Evolutionary conservation across 1,284 basidiomycete genomes (phyloP), one percentile per base, ranked within the genome.

Genomic region (Baeospora myosura): DNA sequence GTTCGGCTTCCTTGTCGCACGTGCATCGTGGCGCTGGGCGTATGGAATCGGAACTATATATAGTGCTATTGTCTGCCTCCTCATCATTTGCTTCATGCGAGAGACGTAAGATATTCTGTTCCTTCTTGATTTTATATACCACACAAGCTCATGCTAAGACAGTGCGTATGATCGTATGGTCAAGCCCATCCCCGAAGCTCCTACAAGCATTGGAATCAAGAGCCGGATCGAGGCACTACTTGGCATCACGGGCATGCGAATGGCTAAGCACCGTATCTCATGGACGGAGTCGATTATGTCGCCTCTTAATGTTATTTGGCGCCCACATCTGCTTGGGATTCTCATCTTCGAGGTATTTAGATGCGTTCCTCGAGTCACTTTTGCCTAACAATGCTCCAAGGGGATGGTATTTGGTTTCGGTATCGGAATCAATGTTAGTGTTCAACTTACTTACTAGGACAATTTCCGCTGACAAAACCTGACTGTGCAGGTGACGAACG

Each of bases 111-210:
- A 53, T 10, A 5, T n/a, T 45, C 10, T 10, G n/a, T n/a, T n/a
- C n/a, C n/a, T 11, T 36, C n/a, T 10, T 3, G 5, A 16, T 5
- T 32, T 32, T 20, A 34, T 3, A 21, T 12, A n/a, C 30, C 26
- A 29, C 40, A 8, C 29, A 10, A 26, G 24, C 18, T 18, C 20
- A 23, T 30, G 2, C 37, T 18, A 25, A 17, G n/a, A 23, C 28
- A 83, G 80, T 0, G 73, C 84, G 65, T 83, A 77, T 49, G 84
- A 88, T 52, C 78, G 84, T 26, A 72, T 75, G 18, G 59, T 78
- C 32, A 65, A 63, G n/a, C 65, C 68, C 0, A 68, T 78, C 38
- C 74, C 71, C 17, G 34, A 35, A 26, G 26, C 43, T 12, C 63
- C 62, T 1, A 62, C 58, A 0, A 56, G 65, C 0, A 65, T 61